These are phyloP conservation scores for Saccharomyces hybrid DNA, from an alignment of 1,139 yeast genomes.

Conservation along the genomic window DNA sequence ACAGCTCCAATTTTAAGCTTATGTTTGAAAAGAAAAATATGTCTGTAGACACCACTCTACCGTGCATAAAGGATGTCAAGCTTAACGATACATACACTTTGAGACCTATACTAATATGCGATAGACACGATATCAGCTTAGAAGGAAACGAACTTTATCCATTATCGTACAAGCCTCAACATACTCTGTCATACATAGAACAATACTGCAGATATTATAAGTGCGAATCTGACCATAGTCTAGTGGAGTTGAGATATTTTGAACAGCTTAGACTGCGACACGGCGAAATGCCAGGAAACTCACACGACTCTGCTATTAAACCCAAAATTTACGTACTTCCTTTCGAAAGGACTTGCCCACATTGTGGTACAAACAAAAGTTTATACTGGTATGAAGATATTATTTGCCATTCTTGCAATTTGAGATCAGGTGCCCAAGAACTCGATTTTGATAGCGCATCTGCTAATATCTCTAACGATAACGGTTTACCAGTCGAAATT, in stretches of 20 bases:
- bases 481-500: neutral
- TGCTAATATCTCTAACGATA: neutral
- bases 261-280: constrained; percentile 7
- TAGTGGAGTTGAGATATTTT: constrained; percentile 9
- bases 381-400: constrained; percentile 17
- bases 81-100: constrained; percentile 5
- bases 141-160: constrained; percentile 2
- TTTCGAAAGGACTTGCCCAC: constrained; percentile 8
- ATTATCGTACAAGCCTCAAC: constrained; percentile 2
- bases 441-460: neutral
- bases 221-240: constrained; percentile 4
- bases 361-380: constrained; percentile 11
- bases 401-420: constrained; percentile 21
- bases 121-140: constrained; percentile 9
- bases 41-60: neutral
- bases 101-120: constrained; percentile 17
- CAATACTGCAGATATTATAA: constrained; percentile 12
- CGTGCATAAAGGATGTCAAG: constrained; percentile 2
- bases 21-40: constrained; percentile 36
- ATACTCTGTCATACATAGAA: constrained; percentile 9
- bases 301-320: neutral
- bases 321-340: neutral
- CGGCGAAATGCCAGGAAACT: neutral
- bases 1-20: constrained; percentile 37
- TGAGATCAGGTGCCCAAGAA: neutral